Percentiles rank a stretch among this genome's conserved stretches.
These are phyloP conservation scores for Erodium chrysanthum DNA, from an alignment of 441 rosid species.

Conservation along the genomic window DNA sequence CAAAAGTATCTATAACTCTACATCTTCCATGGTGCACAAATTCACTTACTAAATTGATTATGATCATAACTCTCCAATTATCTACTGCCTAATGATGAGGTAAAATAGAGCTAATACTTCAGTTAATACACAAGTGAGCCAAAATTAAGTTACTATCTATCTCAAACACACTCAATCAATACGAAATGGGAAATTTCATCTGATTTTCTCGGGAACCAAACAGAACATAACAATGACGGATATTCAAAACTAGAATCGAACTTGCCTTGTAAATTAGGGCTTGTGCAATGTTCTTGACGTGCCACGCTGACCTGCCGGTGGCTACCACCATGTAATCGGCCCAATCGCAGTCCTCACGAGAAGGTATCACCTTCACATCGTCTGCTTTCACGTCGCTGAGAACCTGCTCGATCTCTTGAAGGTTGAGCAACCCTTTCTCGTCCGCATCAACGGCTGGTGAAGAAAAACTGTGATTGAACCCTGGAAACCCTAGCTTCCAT, in stretches of 20 bases:
- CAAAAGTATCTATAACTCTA: background rate
- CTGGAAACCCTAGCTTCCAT: constrained; percentile 35
- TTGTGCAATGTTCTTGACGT: constrained; percentile 68
- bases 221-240: background rate
- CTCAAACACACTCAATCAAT: background rate
- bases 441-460: constrained; percentile 22
- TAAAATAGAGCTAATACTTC: too few species aligned
- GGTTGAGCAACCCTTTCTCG: constrained; percentile 33
- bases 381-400: constrained; percentile 73
- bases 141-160: background rate
- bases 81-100: background rate
- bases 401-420: constrained; percentile 65
- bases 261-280: constrained; percentile 52
- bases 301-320: constrained; percentile 86
- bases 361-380: constrained; percentile 59
- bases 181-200: background rate
- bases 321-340: constrained; percentile 73
- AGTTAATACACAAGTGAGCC: background rate
- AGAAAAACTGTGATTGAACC: constrained; percentile 19
- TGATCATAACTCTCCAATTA: background rate
- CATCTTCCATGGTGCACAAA: background rate
- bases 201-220: constrained; percentile 3
- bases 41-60: background rate
- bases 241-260: constrained; percentile 4
- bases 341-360: constrained; percentile 42